phyloP scores from a whole-genome alignment of 345 rosid species.

The Dipteronia sinensis region DNA sequence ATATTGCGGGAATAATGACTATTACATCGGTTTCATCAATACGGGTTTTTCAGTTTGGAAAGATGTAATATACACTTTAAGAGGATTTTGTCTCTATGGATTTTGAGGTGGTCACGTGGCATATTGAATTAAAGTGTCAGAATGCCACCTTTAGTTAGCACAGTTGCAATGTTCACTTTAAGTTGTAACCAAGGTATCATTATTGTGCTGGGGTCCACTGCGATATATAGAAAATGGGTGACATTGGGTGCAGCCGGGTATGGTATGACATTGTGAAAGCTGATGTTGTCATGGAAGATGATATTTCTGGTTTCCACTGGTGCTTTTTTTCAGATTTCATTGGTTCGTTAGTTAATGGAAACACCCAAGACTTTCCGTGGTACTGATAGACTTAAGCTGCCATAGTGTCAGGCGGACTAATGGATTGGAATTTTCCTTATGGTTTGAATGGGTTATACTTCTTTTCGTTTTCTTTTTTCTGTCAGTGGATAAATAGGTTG shows the following conservation, averaged over 20 bases:
- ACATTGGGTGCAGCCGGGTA: conserved; percentile 14
- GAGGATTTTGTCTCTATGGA: conserved; percentile 11
- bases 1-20: conserved; percentile 15
- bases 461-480: background rate
- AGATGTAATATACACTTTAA: conserved; percentile 11
- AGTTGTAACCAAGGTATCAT: conserved; percentile 11
- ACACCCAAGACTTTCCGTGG: conserved; percentile 13
- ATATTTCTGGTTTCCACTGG: conserved; percentile 13
- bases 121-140: conserved; percentile 13
- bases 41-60: conserved; percentile 15
- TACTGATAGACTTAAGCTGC: conserved; percentile 19
- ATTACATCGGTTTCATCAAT: conserved; percentile 19
- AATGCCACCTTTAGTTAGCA: conserved; percentile 11
- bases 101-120: conserved; percentile 10
- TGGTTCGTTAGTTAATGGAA: conserved; percentile 23
- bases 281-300: conserved; percentile 17
- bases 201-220: conserved; percentile 2
- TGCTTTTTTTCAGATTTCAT: conserved; percentile 3
- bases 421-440: conserved; percentile 16
- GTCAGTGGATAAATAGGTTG: conserved; percentile 13
- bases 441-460: conserved; percentile 18
- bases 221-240: conserved; percentile 10
- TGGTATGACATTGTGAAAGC: conserved; percentile 15
- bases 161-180: conserved; percentile 10
- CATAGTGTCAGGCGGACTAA: conserved; percentile 9